Base-by-base conservation (phyloP, 1,284 basidiomycete species). In the Somion occarium region DNA sequence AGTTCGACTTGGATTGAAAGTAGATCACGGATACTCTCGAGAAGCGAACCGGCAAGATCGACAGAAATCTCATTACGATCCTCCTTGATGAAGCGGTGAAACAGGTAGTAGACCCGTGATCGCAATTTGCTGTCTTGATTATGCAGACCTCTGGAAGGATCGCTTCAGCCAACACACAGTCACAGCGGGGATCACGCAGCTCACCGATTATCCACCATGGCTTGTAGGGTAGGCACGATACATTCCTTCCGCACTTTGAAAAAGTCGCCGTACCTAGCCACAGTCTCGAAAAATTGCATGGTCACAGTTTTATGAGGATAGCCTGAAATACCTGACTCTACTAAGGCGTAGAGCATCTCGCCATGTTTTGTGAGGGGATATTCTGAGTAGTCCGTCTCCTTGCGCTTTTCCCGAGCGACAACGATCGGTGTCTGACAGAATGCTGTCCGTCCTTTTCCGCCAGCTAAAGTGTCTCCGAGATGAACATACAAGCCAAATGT, bases 241-340 rank as follows among this genome's bases (percentile, higher is more conserved):
- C 87, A 89, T 56, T 93, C 84, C 64, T 88, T 87, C 56, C 92
- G 85, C 30, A 93, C 83, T 68, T 91, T 93, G 82, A 98, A 99
- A 69, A 98, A 98, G 64, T 98, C 94, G 38, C 86, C 82, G 67
- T 99, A 99, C 50, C 98, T 83, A 13, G 93, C 84, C 7, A 84
- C 80, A 20, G 91, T 91, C 71, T 99, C 97, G 59, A 98, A 98
- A 71, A 90, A 97, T 64, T 96, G 93, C 68, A 98, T 78, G 12
- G 84, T 78, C n/a, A 98, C 96, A 7, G 87, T 80, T 23, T 88
- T 85, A 68, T 98, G 88, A 1, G 92, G 91, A 71, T 89, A 95
- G 1, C 78, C 75, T 2, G 88, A 85, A 44, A 99, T 85, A 19
- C 87, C 85, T 24, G 91, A 94, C 57, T 88, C 80, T 41, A 97